Conservation (phyloP, 371 early-diverging fungal species). For the Mucor circinelloides region DNA sequence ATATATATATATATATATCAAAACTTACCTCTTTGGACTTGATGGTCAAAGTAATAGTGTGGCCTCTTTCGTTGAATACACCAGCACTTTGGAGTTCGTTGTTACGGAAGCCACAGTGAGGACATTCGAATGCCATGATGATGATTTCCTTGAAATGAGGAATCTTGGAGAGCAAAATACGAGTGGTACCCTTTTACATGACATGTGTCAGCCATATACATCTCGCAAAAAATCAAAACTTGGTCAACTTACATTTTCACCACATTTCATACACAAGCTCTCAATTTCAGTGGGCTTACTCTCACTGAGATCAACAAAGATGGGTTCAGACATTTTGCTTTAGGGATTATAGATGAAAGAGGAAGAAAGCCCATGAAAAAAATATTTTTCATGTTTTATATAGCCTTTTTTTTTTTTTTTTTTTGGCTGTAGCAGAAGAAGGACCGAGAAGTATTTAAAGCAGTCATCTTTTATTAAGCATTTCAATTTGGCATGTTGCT, state of each 20-base stretch:
- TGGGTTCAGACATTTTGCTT: conserved; percentile 44
- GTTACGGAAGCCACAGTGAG: conserved; percentile 87
- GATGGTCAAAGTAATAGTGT: conserved; percentile 64
- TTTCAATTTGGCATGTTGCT: not conserved
- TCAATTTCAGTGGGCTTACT: conserved; percentile 82
- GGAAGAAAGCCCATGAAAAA: not conserved
- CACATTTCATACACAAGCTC: conserved; percentile 90
- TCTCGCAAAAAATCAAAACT: not conserved
- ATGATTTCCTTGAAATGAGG: conserved; percentile 95
- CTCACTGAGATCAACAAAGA: conserved; percentile 75
- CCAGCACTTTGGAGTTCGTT: conserved; percentile 92
- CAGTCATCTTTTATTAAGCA: conserved; percentile 3
- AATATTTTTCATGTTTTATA: conserved; percentile 2
- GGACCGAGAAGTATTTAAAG: conserved; percentile 12
- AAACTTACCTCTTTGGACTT: conserved; percentile 53
- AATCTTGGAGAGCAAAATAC: conserved; percentile 86
- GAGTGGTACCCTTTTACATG: conserved; percentile 77
- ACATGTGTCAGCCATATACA: not conserved
- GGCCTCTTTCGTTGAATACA: conserved; percentile 81
- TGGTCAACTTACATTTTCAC: conserved; percentile 66
- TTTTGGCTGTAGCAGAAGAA: no score
- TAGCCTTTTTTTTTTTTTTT: not conserved
- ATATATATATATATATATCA: not conserved
- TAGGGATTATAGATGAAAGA: not conserved
- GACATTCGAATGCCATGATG: conserved; percentile 93